phyloP scores from a whole-genome alignment of 1,284 basidiomycete species.

The Ustilago cynodontis region DNA sequence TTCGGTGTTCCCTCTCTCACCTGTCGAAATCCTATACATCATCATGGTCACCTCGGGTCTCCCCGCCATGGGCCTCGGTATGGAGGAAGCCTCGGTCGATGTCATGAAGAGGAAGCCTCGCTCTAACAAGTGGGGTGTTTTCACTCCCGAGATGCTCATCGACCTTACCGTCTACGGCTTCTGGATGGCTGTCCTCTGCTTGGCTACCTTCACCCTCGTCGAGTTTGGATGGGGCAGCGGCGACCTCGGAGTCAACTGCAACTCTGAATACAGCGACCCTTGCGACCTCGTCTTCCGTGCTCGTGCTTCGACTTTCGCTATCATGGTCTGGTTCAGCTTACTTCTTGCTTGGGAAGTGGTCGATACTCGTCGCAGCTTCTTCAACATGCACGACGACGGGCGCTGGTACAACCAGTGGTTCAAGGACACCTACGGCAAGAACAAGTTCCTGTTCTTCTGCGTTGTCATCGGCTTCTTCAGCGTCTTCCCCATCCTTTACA shows the following conservation, averaged over 20 bases:
- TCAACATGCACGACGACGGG: slow-evolving; percentile 59
- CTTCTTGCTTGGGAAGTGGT: slow-evolving; percentile 70
- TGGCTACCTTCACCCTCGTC: slow-evolving; percentile 69
- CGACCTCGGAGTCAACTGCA: slow-evolving; percentile 66
- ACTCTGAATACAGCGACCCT: slow-evolving; percentile 56
- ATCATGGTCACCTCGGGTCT: slow-evolving; percentile 70
- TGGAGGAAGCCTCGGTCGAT: slow-evolving; percentile 75
- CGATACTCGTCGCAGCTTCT: slow-evolving; percentile 68
- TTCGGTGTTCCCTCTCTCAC: slow-evolving; percentile 79
- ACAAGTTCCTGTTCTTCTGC: slow-evolving; percentile 65
- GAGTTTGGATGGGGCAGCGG: slow-evolving; percentile 61
- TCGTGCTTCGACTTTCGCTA: slow-evolving; percentile 68
- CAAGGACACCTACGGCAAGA: slow-evolving; percentile 61
- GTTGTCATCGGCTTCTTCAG: slow-evolving; percentile 72
- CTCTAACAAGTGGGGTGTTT: slow-evolving; percentile 67
- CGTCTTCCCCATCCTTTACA: slow-evolving; percentile 74
- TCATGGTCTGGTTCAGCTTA: slow-evolving; percentile 68
- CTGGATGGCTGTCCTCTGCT: slow-evolving; percentile 75
- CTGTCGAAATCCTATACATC: slow-evolving; percentile 76
- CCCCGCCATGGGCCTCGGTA: slow-evolving; percentile 71
- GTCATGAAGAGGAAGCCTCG: slow-evolving; percentile 75
- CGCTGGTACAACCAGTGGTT: slow-evolving; percentile 62
- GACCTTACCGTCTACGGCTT: slow-evolving; percentile 78
- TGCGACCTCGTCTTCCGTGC: slow-evolving; percentile 70
- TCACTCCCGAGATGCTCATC: slow-evolving; percentile 66